phyloP scores from a whole-genome alignment of 768 basidiomycete species.

The Pleurotus sapidus region DNA sequence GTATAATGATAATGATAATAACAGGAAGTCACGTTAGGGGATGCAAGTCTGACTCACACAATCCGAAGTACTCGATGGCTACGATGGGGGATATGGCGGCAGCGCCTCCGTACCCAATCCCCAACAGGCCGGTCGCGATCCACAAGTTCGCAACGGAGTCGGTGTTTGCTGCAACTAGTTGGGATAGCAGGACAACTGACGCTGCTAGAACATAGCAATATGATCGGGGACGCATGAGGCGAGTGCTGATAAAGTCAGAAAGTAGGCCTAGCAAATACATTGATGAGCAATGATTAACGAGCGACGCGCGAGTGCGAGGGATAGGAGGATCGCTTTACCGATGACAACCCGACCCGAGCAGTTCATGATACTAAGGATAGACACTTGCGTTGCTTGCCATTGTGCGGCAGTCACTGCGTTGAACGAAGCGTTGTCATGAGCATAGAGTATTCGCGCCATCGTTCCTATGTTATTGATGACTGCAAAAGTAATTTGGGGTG shows the following conservation, averaged over 20 bases:
- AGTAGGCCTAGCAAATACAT: constrained; percentile 44
- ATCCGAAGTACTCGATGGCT: constrained; percentile 85
- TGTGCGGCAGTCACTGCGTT: constrained; percentile 62
- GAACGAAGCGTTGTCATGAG: constrained; percentile 56
- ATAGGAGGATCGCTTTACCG: constrained; percentile 36
- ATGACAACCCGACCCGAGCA: constrained; percentile 76
- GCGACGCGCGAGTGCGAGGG: not conserved
- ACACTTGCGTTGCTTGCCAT: constrained; percentile 86
- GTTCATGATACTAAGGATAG: constrained; percentile 77
- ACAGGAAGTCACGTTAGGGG: not conserved
- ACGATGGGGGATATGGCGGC: constrained; percentile 76
- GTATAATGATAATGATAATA: not conserved
- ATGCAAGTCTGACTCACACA: constrained; percentile 48
- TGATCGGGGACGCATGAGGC: constrained; percentile 59
- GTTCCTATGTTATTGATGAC: constrained; percentile 82
- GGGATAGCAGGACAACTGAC: constrained; percentile 67
- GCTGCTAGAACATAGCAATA: constrained; percentile 68
- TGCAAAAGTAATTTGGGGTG: constrained; percentile 19
- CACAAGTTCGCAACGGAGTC: constrained; percentile 62
- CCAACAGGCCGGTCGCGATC: constrained; percentile 57
- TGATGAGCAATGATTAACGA: not conserved
- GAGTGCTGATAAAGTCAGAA: constrained; percentile 62
- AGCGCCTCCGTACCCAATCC: constrained; percentile 66
- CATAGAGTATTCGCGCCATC: constrained; percentile 67
- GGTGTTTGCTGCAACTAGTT: constrained; percentile 54